phyloP scores from a whole-genome alignment of 1,284 basidiomycete species.

The Cryptococcus neoformans region DNA sequence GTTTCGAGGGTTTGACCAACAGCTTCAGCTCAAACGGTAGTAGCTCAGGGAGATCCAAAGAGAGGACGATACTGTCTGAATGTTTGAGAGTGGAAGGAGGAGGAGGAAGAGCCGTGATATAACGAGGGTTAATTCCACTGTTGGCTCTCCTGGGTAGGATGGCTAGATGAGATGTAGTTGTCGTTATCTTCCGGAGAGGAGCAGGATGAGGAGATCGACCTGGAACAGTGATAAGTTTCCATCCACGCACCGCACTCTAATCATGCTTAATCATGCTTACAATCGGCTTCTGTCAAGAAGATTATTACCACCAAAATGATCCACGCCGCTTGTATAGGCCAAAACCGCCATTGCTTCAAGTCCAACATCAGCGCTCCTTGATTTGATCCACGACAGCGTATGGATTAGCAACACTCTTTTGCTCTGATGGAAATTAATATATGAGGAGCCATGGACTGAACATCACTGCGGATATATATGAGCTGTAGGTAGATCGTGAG shows the following conservation, averaged over 20 bases:
- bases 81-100: conserved; percentile 28
- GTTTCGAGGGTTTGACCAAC: conserved; percentile 68
- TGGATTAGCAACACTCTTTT: no score
- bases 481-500: no score
- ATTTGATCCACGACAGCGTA: no score
- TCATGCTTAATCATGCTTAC: neutral
- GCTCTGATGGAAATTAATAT: no score
- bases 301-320: conserved; percentile 8
- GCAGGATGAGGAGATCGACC: conserved; percentile 39
- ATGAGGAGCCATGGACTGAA: no score
- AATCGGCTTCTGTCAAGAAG: conserved; percentile 8
- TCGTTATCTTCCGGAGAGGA: conserved; percentile 36
- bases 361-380: no score
- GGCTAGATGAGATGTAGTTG: conserved; percentile 23
- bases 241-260: neutral
- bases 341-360: neutral
- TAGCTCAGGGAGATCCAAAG: conserved; percentile 28
- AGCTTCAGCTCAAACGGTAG: conserved; percentile 28
- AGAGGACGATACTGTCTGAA: conserved; percentile 40
- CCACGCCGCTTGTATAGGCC: conserved; percentile 1
- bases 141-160: conserved; percentile 59
- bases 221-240: conserved; percentile 5
- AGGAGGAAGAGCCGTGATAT: conserved; percentile 17
- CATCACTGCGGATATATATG: no score
- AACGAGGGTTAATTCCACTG: conserved; percentile 7